Evolutionary conservation across 1,284 basidiomycete species (phyloP).

Genomic region (Irpex sp.): DNA sequence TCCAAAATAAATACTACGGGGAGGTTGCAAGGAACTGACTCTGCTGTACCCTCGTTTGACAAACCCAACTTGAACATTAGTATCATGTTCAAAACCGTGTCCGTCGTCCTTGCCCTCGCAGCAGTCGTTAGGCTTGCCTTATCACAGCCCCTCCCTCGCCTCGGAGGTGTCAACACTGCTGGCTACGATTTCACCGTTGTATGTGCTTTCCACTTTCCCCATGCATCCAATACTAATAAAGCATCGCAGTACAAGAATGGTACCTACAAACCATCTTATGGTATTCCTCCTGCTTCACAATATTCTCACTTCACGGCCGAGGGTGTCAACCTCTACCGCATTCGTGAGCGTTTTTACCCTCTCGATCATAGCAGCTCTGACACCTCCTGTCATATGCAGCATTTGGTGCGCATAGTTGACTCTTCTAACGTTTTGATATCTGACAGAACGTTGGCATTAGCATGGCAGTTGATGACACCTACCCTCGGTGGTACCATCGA

Average conservation of each 20-base stretch:
- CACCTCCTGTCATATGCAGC: slow-evolving; percentile 13
- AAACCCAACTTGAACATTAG: background rate
- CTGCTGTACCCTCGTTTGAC: background rate
- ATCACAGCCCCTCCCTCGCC: slow-evolving; percentile 24
- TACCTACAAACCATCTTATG: slow-evolving; percentile 34
- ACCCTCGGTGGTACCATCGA: slow-evolving; percentile 42
- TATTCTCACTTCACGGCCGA: slow-evolving; percentile 39
- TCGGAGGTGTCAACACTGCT: slow-evolving; percentile 39
- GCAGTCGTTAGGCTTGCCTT: slow-evolving; percentile 18
- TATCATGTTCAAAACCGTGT: slow-evolving; percentile 20
- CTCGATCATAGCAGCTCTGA: background rate
- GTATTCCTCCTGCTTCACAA: slow-evolving; percentile 33
- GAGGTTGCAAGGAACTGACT: background rate
- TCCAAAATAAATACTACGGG: background rate
- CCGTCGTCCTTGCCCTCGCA: slow-evolving; percentile 17
- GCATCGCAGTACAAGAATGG: slow-evolving; percentile 32
- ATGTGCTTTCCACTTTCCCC: slow-evolving; percentile 5
- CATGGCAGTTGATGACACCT: slow-evolving; percentile 50
- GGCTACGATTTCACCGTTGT: slow-evolving; percentile 32
- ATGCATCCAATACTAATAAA: background rate
- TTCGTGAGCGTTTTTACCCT: slow-evolving; percentile 26
- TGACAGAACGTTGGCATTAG: slow-evolving; percentile 18
- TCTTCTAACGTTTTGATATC: slow-evolving; percentile 2
- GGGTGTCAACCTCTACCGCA: slow-evolving; percentile 43
- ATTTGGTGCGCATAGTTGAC: slow-evolving; percentile 20